phyloP scores from a whole-genome alignment of 768 basidiomycete genomes.

The Auricularia heimuer region DNA sequence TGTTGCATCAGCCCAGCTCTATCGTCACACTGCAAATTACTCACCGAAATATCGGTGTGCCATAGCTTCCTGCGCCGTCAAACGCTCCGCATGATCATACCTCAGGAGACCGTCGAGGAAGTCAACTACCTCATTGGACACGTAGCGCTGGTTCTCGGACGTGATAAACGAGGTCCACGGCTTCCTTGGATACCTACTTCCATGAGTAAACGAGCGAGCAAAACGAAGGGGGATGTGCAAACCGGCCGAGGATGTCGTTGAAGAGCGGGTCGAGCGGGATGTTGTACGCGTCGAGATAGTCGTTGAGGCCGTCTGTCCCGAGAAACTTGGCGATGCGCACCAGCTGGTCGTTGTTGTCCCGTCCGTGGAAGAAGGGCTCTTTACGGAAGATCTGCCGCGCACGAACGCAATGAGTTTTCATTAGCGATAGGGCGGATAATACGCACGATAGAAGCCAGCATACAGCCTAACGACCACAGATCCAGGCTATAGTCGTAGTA shows the following conservation, averaged over 20 bases:
- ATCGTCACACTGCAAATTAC: constrained; percentile 1
- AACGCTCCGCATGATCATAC: constrained; percentile 61
- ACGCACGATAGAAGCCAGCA: constrained; percentile 63
- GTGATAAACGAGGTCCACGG: constrained; percentile 58
- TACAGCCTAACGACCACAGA: constrained; percentile 67
- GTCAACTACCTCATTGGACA: constrained; percentile 54
- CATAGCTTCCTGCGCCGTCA: constrained; percentile 59
- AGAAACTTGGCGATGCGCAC: constrained; percentile 60
- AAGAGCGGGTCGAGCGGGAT: constrained; percentile 58
- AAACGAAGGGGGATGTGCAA: constrained; percentile 10
- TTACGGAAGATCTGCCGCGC: constrained; percentile 51
- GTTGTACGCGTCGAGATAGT: constrained; percentile 48
- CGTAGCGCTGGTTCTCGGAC: constrained; percentile 45
- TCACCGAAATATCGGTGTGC: constrained; percentile 58
- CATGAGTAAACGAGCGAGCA: constrained; percentile 1
- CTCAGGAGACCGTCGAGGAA: constrained; percentile 55
- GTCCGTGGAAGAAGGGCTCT: constrained; percentile 68
- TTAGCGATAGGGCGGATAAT: background rate
- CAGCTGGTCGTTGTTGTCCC: constrained; percentile 65
- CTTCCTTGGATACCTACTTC: constrained; percentile 44
- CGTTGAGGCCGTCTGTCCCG: constrained; percentile 56
- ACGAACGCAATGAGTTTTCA: background rate
- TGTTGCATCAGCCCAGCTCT: too few species aligned
- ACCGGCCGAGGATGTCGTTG: constrained; percentile 44
- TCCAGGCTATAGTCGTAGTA: constrained; percentile 64